A percentile compares a stretch with the other conserved stretches of the same genome.
Conservation (phyloP, 1,284 basidiomycete species). For the Cutaneotrichosporon dermatis region DNA sequence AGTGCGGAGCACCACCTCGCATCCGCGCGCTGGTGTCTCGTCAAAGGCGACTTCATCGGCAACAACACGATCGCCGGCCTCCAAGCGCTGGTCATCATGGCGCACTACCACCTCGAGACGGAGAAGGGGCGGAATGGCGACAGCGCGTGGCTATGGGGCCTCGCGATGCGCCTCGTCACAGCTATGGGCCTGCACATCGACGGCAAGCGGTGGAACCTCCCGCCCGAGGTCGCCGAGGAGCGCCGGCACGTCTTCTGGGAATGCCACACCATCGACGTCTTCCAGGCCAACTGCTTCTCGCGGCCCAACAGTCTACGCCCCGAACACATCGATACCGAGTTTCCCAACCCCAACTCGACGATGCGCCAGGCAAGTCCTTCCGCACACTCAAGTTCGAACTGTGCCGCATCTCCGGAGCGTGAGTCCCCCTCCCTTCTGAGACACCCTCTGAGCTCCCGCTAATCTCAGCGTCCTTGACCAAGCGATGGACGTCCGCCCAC, state of each 20-base stretch:
- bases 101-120: constrained; percentile 27
- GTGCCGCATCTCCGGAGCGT: constrained; percentile 24
- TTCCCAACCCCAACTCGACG: constrained; percentile 21
- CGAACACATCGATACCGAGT: constrained; percentile 32
- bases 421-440: no score
- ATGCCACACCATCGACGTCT: constrained; percentile 27
- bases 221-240: constrained; percentile 32
- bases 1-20: constrained; percentile 32
- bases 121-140: constrained; percentile 38
- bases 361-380: constrained; percentile 17
- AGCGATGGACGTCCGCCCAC: constrained; percentile 22
- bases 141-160: constrained; percentile 40
- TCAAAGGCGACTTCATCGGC: constrained; percentile 37
- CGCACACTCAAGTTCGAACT: constrained; percentile 30
- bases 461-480: constrained; percentile 19
- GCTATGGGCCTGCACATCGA: constrained; percentile 45
- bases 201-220: constrained; percentile 40
- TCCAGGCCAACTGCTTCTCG: constrained; percentile 35
- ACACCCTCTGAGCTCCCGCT: no score
- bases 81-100: constrained; percentile 34
- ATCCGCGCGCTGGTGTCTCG: constrained; percentile 33
- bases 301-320: constrained; percentile 25
- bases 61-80: constrained; percentile 37
- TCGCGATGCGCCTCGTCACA: constrained; percentile 26
- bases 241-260: constrained; percentile 33